Conservation (phyloP, 2,329 filamentous ascomycete genomes). For the Chrysoporthe puriensis region DNA sequence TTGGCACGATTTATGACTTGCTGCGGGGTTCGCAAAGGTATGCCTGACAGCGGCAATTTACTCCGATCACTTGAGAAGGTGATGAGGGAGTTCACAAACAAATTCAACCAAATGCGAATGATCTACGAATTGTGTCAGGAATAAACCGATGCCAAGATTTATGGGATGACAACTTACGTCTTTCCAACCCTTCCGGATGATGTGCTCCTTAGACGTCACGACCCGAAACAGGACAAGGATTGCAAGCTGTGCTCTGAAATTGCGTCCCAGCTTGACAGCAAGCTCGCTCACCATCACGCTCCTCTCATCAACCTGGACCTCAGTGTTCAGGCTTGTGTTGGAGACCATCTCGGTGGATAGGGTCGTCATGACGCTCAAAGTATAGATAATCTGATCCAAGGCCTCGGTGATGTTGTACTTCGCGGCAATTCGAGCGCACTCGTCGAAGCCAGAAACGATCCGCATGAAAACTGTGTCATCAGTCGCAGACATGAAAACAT, state of each 20-base stretch:
- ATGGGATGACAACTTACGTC: constrained; percentile 59
- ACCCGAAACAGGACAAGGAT: constrained; percentile 95
- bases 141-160: neutral
- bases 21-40: constrained; percentile 87
- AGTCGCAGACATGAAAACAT: constrained; percentile 98
- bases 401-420: constrained; percentile 83
- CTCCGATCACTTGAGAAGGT: constrained; percentile 69
- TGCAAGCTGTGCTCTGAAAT: constrained; percentile 91
- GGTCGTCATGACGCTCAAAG: constrained; percentile 87
- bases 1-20: constrained; percentile 89
- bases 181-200: constrained; percentile 78
- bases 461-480: constrained; percentile 94
- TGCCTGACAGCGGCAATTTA: constrained; percentile 73
- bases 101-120: constrained; percentile 88
- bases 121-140: constrained; percentile 61
- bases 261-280: constrained; percentile 90
- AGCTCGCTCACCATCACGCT: constrained; percentile 99
- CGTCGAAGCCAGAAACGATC: constrained; percentile 92
- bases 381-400: constrained; percentile 90
- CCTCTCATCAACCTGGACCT: constrained; percentile 88
- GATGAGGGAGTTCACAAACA: constrained; percentile 94
- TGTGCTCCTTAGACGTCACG: constrained; percentile 79
- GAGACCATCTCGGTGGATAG: constrained; percentile 75
- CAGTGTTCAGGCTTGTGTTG: constrained; percentile 89
- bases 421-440: constrained; percentile 90